Evolutionary conservation across 495 filamentous ascomycete genomes (phyloP).

Genomic region (Hypoxylon cercidicola): DNA sequence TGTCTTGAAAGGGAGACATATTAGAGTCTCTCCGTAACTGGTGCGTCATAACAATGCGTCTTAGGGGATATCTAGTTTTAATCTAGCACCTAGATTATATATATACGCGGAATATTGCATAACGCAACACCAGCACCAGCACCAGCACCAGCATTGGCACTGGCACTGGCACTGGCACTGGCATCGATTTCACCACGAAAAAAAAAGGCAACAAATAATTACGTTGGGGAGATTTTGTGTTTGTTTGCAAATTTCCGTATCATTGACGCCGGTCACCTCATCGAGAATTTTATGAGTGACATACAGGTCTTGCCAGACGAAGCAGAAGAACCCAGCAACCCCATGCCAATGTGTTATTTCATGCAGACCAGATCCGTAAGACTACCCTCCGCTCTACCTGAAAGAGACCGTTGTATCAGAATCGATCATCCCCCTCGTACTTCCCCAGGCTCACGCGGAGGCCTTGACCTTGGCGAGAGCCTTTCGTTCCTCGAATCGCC

Average conservation of each 20-base stretch:
- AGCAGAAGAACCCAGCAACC: constrained; percentile 59
- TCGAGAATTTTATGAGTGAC: constrained; percentile 55
- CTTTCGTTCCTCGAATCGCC: constrained; percentile 96
- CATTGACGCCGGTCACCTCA: constrained; percentile 56
- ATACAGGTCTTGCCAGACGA: constrained; percentile 64
- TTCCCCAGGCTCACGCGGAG: constrained; percentile 51
- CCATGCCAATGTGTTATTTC: constrained; percentile 56
- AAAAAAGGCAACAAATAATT: neutral
- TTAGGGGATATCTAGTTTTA: too few relatives aligned
- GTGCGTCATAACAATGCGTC: too few relatives aligned
- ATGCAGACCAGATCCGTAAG: constrained; percentile 57
- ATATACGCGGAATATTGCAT: too few relatives aligned
- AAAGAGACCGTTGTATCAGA: constrained; percentile 42
- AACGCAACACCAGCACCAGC: too few relatives aligned
- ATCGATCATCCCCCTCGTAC: constrained; percentile 36
- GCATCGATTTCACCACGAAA: neutral
- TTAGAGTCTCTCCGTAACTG: too few relatives aligned
- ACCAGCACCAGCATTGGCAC: too few relatives aligned
- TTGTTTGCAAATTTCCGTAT: constrained; percentile 47
- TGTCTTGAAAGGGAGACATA: too few relatives aligned
- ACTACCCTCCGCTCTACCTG: constrained; percentile 41
- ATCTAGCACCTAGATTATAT: too few relatives aligned
- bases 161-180: neutral
- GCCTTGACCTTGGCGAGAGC: constrained; percentile 80
- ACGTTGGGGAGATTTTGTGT: constrained; percentile 4